Conservation (phyloP, 78 protist species). For the Chrysochromulina tobinii region DNA sequence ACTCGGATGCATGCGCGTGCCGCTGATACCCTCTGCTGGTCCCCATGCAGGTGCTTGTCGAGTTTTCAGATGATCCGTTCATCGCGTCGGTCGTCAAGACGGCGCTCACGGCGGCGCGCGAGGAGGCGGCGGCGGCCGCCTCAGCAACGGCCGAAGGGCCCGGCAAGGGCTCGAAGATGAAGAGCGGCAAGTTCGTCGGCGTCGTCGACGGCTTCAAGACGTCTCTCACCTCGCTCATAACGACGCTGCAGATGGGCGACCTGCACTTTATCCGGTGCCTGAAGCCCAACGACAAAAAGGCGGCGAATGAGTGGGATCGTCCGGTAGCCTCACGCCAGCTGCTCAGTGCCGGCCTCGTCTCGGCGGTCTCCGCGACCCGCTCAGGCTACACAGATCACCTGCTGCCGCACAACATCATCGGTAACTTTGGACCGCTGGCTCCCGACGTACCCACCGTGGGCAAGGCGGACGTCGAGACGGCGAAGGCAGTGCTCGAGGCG, state of each 20-base stretch:
- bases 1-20: too few relatives aligned
- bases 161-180: neutral
- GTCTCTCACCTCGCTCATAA: neutral
- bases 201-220: neutral
- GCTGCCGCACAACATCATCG: neutral
- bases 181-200: neutral
- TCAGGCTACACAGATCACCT: neutral
- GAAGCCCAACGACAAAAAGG: constrained; percentile 73
- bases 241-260: neutral
- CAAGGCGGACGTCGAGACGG: neutral
- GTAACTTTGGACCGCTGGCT: neutral
- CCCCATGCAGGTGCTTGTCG: neutral
- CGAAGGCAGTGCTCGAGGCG: neutral
- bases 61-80: neutral
- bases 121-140: neutral
- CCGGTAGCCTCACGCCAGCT: neutral
- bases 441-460: neutral
- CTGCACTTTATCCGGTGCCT: constrained; percentile 76
- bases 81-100: neutral
- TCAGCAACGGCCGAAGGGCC: neutral
- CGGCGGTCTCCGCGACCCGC: neutral
- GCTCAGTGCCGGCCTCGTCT: neutral
- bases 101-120: too few relatives aligned
- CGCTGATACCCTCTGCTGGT: too few relatives aligned
- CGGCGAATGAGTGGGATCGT: neutral